Evolutionary conservation across 768 basidiomycete genomes (phyloP).

Genomic region (Leccinum variicolor): DNA sequence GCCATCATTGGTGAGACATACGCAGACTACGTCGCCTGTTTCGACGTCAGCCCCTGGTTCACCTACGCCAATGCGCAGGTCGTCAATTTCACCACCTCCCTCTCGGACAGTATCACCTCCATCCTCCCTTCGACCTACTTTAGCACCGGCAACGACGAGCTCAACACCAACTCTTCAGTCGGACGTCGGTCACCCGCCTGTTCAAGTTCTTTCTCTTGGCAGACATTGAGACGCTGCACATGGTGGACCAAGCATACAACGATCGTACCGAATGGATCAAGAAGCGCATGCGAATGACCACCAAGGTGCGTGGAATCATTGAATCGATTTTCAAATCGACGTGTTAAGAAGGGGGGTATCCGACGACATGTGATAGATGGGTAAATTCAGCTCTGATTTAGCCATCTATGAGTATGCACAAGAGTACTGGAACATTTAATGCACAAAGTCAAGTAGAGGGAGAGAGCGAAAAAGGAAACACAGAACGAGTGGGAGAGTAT

Average conservation of each 20-base stretch:
- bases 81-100: no score
- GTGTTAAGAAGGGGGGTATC: conserved; percentile 48
- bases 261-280: conserved; percentile 88
- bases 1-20: no score
- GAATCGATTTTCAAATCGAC: conserved; percentile 46
- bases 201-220: conserved; percentile 1
- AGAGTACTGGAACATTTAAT: conserved; percentile 78
- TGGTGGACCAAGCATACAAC: conserved; percentile 87
- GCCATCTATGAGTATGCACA: conserved; percentile 92
- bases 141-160: no score
- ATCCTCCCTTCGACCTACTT: no score
- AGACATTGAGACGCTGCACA: conserved; percentile 79
- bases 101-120: no score
- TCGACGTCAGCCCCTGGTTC: no score
- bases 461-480: background rate
- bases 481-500: no score
- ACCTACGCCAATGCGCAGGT: no score
- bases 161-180: conserved; percentile 9
- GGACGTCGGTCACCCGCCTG: background rate
- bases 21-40: no score
- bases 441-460: conserved; percentile 29
- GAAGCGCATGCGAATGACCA: conserved; percentile 82
- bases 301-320: conserved; percentile 46
- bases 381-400: conserved; percentile 93
- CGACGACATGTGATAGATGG: conserved; percentile 54